These are phyloP conservation scores for Termitomyces sp. DNA, from an alignment of 768 basidiomycete species.

Conservation along the genomic window DNA sequence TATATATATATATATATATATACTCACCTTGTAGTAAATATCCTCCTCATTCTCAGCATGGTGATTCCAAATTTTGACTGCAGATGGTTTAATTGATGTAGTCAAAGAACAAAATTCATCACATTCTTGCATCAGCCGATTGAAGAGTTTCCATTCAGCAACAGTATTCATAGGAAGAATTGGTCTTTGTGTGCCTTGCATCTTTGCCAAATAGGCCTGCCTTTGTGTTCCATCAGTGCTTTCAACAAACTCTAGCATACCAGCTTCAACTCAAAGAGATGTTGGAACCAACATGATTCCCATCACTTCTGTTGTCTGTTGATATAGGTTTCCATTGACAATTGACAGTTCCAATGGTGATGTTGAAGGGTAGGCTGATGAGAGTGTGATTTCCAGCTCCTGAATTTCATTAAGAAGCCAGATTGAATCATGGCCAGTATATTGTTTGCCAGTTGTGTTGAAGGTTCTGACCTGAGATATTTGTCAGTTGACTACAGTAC, in stretches of 20 bases:
- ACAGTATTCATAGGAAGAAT: too few species aligned
- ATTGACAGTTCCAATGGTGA: not conserved
- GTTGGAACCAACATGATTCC: too few species aligned
- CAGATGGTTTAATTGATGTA: too few species aligned
- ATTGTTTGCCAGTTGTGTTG: too few species aligned
- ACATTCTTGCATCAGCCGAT: not conserved
- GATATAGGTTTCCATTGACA: not conserved
- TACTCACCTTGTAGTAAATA: not conserved
- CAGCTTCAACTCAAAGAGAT: not conserved
- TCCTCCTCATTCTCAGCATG: not conserved
- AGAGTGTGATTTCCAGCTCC: too few species aligned
- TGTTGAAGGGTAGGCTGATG: not conserved
- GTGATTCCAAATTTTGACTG: not conserved
- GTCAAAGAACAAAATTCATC: too few species aligned
- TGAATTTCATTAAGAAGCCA: slow-evolving; percentile 20
- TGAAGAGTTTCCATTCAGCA: too few species aligned
- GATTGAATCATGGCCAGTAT: slow-evolving; percentile 19
- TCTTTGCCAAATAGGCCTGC: not conserved
- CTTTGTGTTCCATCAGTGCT: too few species aligned
- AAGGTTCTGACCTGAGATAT: too few species aligned
- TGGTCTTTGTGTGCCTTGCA: not conserved
- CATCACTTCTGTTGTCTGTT: not conserved
- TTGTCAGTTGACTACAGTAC: too few species aligned
- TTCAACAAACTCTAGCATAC: not conserved
- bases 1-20: not conserved